Percentiles rank a stretch among this genome's conserved stretches.
phyloP scores from a whole-genome alignment of 495 filamentous ascomycete genomes.

The Mytilinidion resinicola region DNA sequence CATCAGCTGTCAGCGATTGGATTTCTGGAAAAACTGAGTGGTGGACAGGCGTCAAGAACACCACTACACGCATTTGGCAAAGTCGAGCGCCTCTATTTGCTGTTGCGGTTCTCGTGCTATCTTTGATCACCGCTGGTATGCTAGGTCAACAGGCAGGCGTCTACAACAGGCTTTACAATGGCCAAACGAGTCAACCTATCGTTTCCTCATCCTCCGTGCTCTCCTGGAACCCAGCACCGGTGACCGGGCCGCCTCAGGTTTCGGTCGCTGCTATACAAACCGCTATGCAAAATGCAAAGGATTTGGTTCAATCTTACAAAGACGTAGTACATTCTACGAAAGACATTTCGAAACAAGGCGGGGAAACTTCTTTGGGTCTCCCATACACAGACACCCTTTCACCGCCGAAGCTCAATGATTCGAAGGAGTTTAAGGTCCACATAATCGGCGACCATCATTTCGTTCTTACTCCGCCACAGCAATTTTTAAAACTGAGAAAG shows the following conservation, averaged over 20 bases:
- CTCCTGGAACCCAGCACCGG: background rate
- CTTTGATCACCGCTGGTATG: background rate
- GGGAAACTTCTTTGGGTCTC: background rate
- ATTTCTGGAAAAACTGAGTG: background rate
- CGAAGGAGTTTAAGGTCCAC: conserved; percentile 53
- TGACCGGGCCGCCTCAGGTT: background rate
- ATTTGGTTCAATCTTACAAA: background rate
- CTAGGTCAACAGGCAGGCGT: background rate
- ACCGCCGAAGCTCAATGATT: conserved; percentile 30
- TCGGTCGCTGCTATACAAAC: no score
- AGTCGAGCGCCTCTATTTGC: background rate
- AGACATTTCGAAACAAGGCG: background rate
- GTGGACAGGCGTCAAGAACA: background rate
- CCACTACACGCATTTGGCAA: background rate
- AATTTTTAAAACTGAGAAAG: conserved; percentile 44
- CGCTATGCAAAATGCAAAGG: background rate
- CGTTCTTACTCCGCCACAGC: conserved; percentile 51
- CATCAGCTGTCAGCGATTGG: background rate
- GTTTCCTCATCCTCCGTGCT: background rate
- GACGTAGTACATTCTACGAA: background rate
- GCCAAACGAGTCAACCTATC: background rate
- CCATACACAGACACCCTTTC: background rate
- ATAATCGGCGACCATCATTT: conserved; percentile 57
- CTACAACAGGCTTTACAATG: background rate
- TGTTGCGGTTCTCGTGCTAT: background rate